Base-by-base conservation (phyloP, 1,284 basidiomycete species). In the Ustilago loliicola region DNA sequence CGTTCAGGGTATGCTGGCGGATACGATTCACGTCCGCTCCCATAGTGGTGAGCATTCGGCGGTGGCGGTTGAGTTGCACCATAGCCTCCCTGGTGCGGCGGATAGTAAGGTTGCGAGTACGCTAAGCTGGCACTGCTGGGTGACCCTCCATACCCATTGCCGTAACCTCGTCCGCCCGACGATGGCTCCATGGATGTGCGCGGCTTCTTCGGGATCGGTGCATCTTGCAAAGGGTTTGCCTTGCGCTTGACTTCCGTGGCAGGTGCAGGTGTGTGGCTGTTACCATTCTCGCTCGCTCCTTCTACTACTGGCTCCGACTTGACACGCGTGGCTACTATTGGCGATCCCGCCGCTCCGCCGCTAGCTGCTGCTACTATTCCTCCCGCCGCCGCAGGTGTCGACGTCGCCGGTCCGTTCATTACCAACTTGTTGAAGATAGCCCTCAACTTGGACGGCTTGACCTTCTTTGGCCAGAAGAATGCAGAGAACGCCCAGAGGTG, bases 391-490 rank as follows among this genome's bases (percentile, higher is more conserved):
- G 67, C 36, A 9, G 75, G 48, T 4, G 64, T 57, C 23, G 67
- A 36, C 32, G 64, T 50, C 4, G 70, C 61, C 2, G 64, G 61
- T n/a, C 65, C 72, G 32, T 75, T 79, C 61, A 80, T 80, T 4
- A 72, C 72, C 25, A 83, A 64, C 69, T 83, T 83, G 74, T 79
- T 80, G 42, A 80, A 82, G 71, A 82, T 82, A 29, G 79, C 79
- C 23, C 80, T 74, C 64, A 81, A 66, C 66, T 81, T 82, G 21
- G 80, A 80, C 1, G 81, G 81, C 63, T 78, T 73, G 48, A 83
- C 83, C 88, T 96, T 94, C 88, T 96, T 94, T 4, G 96, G 96
- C 96, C 96, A 98, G 88, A 98, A 98, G 67, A 95, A 90, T 1
- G 94, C 95, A 38, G 74, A 73, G 29, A 85, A 85, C 91, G 94